These are phyloP conservation scores for Populus nigra DNA, from an alignment of 345 rosid genomes.

Conservation along the genomic window DNA sequence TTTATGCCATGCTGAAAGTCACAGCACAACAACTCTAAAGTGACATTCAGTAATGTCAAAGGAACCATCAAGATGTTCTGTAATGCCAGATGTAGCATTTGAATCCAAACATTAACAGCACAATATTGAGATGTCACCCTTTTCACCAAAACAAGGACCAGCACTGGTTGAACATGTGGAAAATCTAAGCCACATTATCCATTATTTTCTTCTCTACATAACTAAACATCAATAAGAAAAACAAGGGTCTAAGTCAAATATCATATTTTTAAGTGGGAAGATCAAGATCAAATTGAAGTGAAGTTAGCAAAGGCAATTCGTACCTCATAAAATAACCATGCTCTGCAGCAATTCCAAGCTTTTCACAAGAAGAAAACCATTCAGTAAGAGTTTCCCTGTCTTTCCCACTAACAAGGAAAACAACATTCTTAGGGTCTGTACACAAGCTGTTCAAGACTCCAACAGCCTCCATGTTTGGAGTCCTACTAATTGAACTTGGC, in stretches of 20 bases:
- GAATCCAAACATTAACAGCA: neutral
- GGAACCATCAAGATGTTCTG: neutral
- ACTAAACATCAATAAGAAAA: neutral
- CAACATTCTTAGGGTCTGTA: constrained; percentile 71
- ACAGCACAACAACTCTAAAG: neutral
- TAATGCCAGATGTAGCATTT: neutral
- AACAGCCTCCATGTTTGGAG: constrained; percentile 56
- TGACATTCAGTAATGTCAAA: neutral
- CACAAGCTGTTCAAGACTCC: constrained; percentile 62
- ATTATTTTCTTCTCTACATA: neutral
- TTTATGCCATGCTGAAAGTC: neutral
- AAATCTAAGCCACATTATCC: neutral
- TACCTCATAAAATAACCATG: constrained; percentile 84
- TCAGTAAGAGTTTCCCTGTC: constrained; percentile 59
- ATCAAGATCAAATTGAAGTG: neutral
- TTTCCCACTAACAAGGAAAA: constrained; percentile 82
- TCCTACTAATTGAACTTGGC: constrained; percentile 51
- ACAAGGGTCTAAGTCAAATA: neutral
- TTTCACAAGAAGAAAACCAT: constrained; percentile 74
- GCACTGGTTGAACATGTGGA: neutral
- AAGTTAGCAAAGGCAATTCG: neutral
- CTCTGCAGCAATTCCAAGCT: constrained; percentile 86
- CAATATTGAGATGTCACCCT: neutral
- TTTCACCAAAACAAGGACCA: neutral
- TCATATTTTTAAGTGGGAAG: neutral